These are phyloP conservation scores for Kalmusia sp. DNA, from an alignment of 2,329 filamentous ascomycete species.

Conservation along the genomic window DNA sequence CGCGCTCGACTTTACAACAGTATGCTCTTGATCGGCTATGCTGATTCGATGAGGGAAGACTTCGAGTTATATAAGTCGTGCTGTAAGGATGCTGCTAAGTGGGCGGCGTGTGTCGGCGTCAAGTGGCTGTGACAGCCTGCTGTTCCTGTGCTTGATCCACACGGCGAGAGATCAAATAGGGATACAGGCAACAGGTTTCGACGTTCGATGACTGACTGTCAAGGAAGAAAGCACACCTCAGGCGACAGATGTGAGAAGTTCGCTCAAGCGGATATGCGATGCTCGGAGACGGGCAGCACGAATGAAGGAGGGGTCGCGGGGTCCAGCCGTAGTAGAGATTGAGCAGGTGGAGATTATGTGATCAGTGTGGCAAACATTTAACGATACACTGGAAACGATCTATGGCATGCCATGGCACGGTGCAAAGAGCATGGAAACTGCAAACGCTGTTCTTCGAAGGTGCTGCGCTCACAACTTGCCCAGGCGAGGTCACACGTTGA, in stretches of 20 bases:
- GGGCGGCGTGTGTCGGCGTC: constrained; percentile 20
- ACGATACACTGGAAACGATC: not conserved
- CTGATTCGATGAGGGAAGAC: not conserved
- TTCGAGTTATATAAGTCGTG: not conserved
- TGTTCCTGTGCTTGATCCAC: constrained; percentile 37
- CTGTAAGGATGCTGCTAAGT: constrained; percentile 4
- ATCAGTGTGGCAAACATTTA: not conserved
- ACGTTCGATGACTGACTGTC: not conserved
- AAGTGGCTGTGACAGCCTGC: constrained; percentile 8
- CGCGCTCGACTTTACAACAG: not conserved
- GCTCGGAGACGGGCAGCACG: too few relatives aligned
- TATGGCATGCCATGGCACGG: not conserved
- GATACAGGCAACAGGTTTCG: constrained; percentile 1
- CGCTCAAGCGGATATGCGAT: not conserved
- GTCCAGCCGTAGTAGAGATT: not conserved
- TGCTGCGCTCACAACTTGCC: not conserved
- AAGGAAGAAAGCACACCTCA: not conserved
- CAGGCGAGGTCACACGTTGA: not conserved
- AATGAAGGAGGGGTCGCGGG: not conserved
- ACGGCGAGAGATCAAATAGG: constrained; percentile 20
- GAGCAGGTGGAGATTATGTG: not conserved
- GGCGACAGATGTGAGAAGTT: not conserved
- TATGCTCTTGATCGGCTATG: not conserved
- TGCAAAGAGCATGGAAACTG: not conserved
- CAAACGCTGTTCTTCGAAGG: not conserved